Evolutionary conservation across 2,329 filamentous ascomycete species (phyloP).

Genomic region (Pseudocercospora crystallina): DNA sequence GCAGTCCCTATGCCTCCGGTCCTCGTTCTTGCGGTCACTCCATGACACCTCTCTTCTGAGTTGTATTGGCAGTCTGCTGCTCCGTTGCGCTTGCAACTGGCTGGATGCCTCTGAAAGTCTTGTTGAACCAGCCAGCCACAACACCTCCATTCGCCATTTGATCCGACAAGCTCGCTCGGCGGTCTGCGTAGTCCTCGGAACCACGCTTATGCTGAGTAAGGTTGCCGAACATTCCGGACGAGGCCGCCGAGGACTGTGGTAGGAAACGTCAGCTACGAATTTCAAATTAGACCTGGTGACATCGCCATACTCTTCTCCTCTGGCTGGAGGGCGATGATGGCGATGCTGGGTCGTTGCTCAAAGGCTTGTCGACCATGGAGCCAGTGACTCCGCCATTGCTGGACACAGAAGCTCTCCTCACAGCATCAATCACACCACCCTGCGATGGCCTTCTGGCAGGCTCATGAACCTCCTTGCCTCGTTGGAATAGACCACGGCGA

Average conservation of each 20-base stretch:
- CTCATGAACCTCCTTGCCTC: conserved; percentile 35
- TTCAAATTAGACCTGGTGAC: no score
- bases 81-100: conserved; percentile 11
- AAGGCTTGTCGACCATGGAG: conserved; percentile 27
- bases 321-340: conserved; percentile 18
- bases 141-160: conserved; percentile 22
- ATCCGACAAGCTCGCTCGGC: conserved; percentile 30
- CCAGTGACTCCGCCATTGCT: conserved; percentile 23
- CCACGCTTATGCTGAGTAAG: conserved; percentile 32
- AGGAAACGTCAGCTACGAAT: background rate
- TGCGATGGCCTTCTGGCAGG: conserved; percentile 20
- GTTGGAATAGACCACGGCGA: conserved; percentile 35
- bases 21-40: conserved; percentile 20
- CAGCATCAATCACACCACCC: conserved; percentile 27
- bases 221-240: conserved; percentile 31
- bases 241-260: conserved; percentile 25
- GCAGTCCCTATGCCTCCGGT: background rate
- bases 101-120: conserved; percentile 28
- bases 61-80: conserved; percentile 6
- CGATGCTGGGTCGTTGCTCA: conserved; percentile 22
- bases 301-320: conserved; percentile 17
- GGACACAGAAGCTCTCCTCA: conserved; percentile 28
- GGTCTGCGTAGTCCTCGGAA: conserved; percentile 33
- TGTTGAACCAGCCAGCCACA: conserved; percentile 30
- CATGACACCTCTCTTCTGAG: conserved; percentile 26